These are phyloP conservation scores for Scedosporium minutisporum DNA, from an alignment of 2,329 filamentous ascomycete species.

Conservation along the genomic window DNA sequence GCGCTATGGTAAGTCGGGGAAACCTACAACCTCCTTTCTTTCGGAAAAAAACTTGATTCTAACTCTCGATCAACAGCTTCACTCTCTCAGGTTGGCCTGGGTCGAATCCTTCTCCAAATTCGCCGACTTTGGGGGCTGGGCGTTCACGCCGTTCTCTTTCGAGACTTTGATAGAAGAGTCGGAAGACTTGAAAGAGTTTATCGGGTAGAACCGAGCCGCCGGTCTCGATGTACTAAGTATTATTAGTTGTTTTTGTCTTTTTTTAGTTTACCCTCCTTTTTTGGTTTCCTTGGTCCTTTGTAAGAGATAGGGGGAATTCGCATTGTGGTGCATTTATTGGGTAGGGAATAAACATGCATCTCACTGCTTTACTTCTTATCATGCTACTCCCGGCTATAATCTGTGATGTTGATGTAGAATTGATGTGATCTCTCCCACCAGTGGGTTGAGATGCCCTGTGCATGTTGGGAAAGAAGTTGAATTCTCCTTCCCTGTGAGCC, in stretches of 20 bases:
- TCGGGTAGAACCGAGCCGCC: constrained; percentile 26
- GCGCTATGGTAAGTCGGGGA: constrained; percentile 61
- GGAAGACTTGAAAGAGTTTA: constrained; percentile 47
- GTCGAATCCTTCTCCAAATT: constrained; percentile 98
- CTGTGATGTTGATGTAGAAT: too few species aligned
- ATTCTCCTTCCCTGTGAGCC: too few species aligned
- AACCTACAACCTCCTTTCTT: not conserved
- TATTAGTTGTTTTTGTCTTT: constrained; percentile 7
- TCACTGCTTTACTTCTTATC: too few species aligned
- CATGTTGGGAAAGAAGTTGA: too few species aligned
- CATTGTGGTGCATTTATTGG: not conserved
- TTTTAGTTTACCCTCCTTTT: not conserved
- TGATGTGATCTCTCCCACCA: too few species aligned
- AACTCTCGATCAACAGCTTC: constrained; percentile 23
- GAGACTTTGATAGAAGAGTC: constrained; percentile 77
- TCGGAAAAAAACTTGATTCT: not conserved
- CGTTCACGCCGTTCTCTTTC: constrained; percentile 87
- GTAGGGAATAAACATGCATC: not conserved
- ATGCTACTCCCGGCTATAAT: too few species aligned
- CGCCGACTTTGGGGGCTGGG: constrained; percentile 80
- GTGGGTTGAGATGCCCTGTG: too few species aligned
- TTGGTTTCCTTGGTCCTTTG: not conserved
- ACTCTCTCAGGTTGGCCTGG: constrained; percentile 86
- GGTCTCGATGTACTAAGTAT: not conserved
- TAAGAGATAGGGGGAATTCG: not conserved